phyloP scores from a whole-genome alignment of 176 grass and related monocot species.

The Oryza meridionalis region DNA sequence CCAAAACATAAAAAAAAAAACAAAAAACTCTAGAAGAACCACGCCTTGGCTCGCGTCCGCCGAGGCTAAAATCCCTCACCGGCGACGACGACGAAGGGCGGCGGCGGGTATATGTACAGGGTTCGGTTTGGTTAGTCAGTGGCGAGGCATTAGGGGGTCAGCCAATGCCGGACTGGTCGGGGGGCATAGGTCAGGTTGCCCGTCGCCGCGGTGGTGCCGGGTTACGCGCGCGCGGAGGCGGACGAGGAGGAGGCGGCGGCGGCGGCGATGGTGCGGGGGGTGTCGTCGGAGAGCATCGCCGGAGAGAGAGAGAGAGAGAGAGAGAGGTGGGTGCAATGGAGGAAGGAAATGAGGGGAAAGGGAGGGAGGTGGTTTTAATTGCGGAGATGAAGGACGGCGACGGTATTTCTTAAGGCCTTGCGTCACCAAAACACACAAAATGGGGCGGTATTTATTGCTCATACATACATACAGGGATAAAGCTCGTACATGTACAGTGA shows the following conservation, averaged over 20 bases:
- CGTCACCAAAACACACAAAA: too few species aligned
- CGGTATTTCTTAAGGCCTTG: too few species aligned
- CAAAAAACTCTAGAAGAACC: background rate
- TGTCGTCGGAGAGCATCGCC: too few species aligned
- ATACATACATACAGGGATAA: too few species aligned
- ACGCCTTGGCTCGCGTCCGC: constrained; percentile 16
- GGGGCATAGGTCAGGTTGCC: constrained; percentile 50
- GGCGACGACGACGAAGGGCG: constrained; percentile 8
- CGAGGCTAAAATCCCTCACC: constrained; percentile 68
- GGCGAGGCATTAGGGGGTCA: constrained; percentile 47
- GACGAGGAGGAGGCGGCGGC: background rate
- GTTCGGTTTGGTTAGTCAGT: constrained; percentile 28
- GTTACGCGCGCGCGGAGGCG: background rate
- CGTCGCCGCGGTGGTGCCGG: background rate
- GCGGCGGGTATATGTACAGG: constrained; percentile 24
- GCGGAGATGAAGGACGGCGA: too few species aligned
- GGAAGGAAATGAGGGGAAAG: too few species aligned
- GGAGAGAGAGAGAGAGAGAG: too few species aligned
- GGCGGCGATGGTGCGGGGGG: too few species aligned
- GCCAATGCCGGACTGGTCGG: constrained; percentile 62
- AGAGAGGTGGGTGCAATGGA: too few species aligned
- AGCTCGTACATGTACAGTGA: too few species aligned
- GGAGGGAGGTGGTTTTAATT: too few species aligned
- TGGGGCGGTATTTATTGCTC: too few species aligned
- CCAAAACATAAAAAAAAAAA: background rate